A percentile compares a stretch with the other conserved stretches of the same genome.
phyloP scores from a whole-genome alignment of 768 basidiomycete species.

The Boletellus sp. region DNA sequence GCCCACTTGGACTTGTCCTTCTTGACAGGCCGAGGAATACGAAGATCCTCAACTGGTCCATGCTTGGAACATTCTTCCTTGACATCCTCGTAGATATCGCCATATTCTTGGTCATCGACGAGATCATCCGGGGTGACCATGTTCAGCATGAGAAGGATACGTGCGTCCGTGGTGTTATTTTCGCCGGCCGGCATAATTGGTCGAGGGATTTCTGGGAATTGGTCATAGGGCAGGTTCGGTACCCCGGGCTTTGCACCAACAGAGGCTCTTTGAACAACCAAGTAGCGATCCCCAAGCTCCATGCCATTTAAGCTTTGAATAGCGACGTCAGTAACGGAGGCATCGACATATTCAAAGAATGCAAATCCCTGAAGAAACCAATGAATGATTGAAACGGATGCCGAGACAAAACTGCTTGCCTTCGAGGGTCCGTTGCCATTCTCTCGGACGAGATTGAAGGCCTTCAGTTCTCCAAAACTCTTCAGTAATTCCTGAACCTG shows the following conservation, averaged over 20 bases:
- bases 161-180: conserved; percentile 53
- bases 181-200: conserved; percentile 88
- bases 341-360: conserved; percentile 97
- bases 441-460: conserved; percentile 97
- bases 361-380: conserved; percentile 77
- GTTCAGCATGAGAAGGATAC: conserved; percentile 95
- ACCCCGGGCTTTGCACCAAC: conserved; percentile 82
- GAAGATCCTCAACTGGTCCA: conserved; percentile 78
- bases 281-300: conserved; percentile 92
- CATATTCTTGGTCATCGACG: conserved; percentile 85
- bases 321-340: conserved; percentile 86
- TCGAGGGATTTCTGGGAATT: conserved; percentile 78
- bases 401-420: conserved; percentile 38
- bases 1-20: conserved; percentile 81
- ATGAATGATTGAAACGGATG: not conserved
- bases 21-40: conserved; percentile 85
- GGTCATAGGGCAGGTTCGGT: conserved; percentile 68
- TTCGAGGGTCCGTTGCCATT: conserved; percentile 86
- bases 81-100: conserved; percentile 92
- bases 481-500: conserved; percentile 97
- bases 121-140: conserved; percentile 97
- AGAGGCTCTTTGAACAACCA: conserved; percentile 96
- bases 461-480: conserved; percentile 95
- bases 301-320: conserved; percentile 96
- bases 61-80: conserved; percentile 84